Conservation (phyloP, 257 asterid genomes). For the Solanum rostratum region DNA sequence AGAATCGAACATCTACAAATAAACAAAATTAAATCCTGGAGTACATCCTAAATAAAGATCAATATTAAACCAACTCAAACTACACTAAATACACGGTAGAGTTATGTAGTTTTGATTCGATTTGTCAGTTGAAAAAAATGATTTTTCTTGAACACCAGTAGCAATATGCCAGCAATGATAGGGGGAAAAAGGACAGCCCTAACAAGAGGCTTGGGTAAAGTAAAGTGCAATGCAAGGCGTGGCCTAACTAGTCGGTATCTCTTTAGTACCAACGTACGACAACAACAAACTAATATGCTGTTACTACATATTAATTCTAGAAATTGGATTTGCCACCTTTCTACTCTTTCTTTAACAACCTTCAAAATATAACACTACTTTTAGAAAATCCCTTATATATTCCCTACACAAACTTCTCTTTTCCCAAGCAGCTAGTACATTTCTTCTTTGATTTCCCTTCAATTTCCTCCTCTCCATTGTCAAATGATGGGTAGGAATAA, state of each 20-base stretch:
- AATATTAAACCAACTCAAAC: too few relatives aligned
- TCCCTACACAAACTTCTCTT: neutral
- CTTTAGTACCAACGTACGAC: neutral
- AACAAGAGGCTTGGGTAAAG: neutral
- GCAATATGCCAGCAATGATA: neutral
- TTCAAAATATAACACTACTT: neutral
- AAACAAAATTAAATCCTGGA: neutral
- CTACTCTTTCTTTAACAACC: neutral
- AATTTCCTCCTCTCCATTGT: neutral
- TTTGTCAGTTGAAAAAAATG: too few relatives aligned
- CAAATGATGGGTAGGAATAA: slow-evolving; percentile 41
- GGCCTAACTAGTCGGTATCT: neutral
- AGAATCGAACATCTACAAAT: neutral
- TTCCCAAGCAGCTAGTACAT: neutral
- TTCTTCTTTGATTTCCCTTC: neutral
- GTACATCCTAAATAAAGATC: too few relatives aligned
- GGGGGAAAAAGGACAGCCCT: neutral
- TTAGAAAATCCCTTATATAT: slow-evolving; percentile 23
- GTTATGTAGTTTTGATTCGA: too few relatives aligned
- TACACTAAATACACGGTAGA: too few relatives aligned
- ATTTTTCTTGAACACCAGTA: neutral
- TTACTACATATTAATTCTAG: neutral
- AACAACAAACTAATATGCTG: neutral
- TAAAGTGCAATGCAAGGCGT: neutral
- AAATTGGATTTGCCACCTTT: neutral